Percentiles rank a stretch among this genome's conserved stretches.
Conservation (phyloP, 306 rosid species). For the Prunus davidiana region DNA sequence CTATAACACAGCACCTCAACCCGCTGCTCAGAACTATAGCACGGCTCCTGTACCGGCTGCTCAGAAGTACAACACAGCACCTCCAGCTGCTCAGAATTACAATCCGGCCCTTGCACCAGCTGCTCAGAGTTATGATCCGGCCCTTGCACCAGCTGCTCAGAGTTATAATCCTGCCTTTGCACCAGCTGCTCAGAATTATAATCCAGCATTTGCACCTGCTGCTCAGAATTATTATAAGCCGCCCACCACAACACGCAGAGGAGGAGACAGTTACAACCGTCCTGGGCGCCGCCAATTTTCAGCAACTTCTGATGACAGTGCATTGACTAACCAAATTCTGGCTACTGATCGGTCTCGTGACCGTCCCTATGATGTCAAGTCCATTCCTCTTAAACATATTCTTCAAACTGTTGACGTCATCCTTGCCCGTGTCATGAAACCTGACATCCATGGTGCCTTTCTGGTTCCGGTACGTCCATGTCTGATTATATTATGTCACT, state of each 20-base stretch:
- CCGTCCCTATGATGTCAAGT: constrained; percentile 11
- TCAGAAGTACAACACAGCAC: not conserved
- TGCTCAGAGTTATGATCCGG: not conserved
- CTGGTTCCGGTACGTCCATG: not conserved
- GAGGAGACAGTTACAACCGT: constrained; percentile 9
- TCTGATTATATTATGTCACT: not conserved
- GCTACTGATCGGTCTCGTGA: constrained; percentile 10
- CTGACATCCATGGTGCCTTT: constrained; percentile 31
- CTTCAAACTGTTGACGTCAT: constrained; percentile 50
- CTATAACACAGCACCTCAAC: not conserved
- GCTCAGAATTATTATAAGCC: not conserved
- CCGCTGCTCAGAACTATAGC: not conserved
- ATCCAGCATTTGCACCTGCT: not conserved
- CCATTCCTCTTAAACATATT: constrained; percentile 36
- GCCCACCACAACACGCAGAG: not conserved
- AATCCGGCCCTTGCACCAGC: not conserved
- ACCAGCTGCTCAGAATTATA: not conserved
- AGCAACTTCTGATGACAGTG: not conserved
- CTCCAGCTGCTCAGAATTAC: not conserved
- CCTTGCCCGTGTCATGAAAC: constrained; percentile 27
- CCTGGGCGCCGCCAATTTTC: constrained; percentile 10
- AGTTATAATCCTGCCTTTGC: not conserved
- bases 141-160: not conserved
- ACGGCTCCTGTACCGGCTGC: not conserved
- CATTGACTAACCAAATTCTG: constrained; percentile 15